Evolutionary conservation across 2,329 filamentous ascomycete genomes (phyloP).

Genomic region (Aureobasidium subglaciale): DNA sequence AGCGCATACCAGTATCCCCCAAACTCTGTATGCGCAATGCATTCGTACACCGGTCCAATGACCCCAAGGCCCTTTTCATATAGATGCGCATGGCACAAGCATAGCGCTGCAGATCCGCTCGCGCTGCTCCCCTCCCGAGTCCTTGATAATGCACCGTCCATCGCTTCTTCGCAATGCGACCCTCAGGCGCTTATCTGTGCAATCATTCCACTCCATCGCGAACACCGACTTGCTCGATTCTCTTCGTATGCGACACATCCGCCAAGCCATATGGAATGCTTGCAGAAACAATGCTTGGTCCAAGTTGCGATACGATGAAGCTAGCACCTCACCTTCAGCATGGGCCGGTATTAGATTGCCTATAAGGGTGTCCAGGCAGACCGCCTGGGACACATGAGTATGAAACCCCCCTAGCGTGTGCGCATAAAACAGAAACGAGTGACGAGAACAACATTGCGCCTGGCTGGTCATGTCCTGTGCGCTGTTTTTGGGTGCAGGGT

Average conservation of each 20-base stretch:
- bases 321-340: slow-evolving; percentile 10
- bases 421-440: not conserved
- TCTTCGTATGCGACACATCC: not conserved
- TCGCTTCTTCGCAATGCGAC: slow-evolving; percentile 4
- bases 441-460: slow-evolving; percentile 6
- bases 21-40: slow-evolving; percentile 4
- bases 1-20: slow-evolving; percentile 11
- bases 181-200: not conserved
- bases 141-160: not conserved
- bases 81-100: slow-evolving; percentile 9
- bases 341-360: not conserved
- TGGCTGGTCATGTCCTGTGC: slow-evolving; percentile 1
- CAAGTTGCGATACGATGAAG: slow-evolving; percentile 7
- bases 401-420: not conserved
- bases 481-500: slow-evolving; percentile 1
- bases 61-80: slow-evolving; percentile 1
- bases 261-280: slow-evolving; percentile 13
- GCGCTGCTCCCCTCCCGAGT: not conserved
- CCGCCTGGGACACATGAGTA: not conserved
- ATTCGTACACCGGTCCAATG: slow-evolving; percentile 11
- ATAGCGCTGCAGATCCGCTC: slow-evolving; percentile 13
- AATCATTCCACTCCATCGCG: slow-evolving; percentile 6
- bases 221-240: not conserved
- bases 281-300: slow-evolving; percentile 8
- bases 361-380: not conserved